Percentiles rank a stretch among this genome's conserved stretches.
These are phyloP conservation scores for Pseudozyma flocculosa DNA, from an alignment of 1,284 basidiomycete genomes.

Conservation along the genomic window DNA sequence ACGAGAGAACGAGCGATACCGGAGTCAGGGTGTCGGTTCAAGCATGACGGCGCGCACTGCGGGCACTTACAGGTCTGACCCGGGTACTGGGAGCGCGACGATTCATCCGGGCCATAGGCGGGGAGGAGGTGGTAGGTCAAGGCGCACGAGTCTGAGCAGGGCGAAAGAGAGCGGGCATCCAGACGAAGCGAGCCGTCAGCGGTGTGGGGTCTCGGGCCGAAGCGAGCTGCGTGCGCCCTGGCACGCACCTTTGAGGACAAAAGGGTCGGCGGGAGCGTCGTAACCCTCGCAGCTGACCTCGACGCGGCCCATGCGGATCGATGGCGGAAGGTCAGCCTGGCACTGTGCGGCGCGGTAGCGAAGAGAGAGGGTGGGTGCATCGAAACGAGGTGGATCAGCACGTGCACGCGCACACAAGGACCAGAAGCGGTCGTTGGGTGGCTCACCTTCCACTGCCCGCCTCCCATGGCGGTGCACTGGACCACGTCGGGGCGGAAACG, in stretches of 20 bases:
- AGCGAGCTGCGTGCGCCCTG: no score
- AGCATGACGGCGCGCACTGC: not conserved
- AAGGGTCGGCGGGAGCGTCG: constrained; percentile 73
- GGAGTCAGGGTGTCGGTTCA: no score
- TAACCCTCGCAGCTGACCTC: constrained; percentile 87
- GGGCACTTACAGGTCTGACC: no score
- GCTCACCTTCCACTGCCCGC: constrained; percentile 55
- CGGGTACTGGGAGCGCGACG: not conserved
- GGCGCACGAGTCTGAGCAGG: constrained; percentile 23
- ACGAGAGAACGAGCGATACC: no score
- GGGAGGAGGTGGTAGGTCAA: constrained; percentile 33
- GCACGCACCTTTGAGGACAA: constrained; percentile 74
- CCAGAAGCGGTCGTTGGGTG: not conserved
- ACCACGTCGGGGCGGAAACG: constrained; percentile 80
- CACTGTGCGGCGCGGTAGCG: constrained; percentile 65
- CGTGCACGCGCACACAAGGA: no score
- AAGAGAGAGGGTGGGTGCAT: not conserved
- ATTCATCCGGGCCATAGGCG: constrained; percentile 4
- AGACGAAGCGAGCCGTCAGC: no score
- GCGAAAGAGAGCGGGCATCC: not conserved
- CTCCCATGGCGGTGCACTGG: constrained; percentile 76
- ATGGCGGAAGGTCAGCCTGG: constrained; percentile 80
- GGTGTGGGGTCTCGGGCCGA: no score
- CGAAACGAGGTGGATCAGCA: no score
- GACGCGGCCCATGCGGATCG: constrained; percentile 76